Evolutionary conservation across 768 basidiomycete species (phyloP).

Genomic region (Amanita brunnescens): DNA sequence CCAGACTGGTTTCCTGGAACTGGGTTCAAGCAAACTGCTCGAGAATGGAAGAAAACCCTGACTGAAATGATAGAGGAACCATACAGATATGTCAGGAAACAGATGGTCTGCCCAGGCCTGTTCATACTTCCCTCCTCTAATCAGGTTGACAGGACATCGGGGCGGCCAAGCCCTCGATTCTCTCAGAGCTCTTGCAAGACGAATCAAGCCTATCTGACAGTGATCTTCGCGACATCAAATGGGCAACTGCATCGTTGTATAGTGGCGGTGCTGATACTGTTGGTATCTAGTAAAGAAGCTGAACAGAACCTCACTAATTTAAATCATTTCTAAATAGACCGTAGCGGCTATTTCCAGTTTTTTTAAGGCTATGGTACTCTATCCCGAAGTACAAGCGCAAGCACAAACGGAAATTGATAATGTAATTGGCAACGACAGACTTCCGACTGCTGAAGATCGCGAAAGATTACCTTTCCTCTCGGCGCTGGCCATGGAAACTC

Average conservation of each 20-base stretch:
- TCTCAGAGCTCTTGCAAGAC: conserved; percentile 22
- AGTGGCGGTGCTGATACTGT: conserved; percentile 32
- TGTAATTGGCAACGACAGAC: conserved; percentile 30
- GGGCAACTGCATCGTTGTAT: conserved; percentile 39
- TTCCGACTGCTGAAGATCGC: conserved; percentile 31
- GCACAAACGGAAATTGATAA: conserved; percentile 36
- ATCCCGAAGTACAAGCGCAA: conserved; percentile 28
- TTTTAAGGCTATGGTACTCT: conserved; percentile 30
- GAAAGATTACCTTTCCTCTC: conserved; percentile 32
- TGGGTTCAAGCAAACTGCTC: conserved; percentile 34
- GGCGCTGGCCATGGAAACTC: conserved; percentile 28
- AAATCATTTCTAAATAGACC: conserved; percentile 20
- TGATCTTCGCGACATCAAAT: conserved; percentile 31
- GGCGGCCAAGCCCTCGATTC: conserved; percentile 26
- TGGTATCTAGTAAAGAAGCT: conserved; percentile 1
- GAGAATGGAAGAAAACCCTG: conserved; percentile 23
- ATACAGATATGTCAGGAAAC: conserved; percentile 22
- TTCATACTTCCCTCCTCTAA: neutral
- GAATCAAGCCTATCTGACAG: conserved; percentile 21
- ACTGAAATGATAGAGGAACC: conserved; percentile 27
- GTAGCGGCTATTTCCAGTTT: conserved; percentile 29
- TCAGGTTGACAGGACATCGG: conserved; percentile 15
- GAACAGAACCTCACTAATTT: neutral
- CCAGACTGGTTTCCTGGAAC: conserved; percentile 41
- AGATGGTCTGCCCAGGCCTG: conserved; percentile 25